Base-by-base conservation (phyloP, 2,329 filamentous ascomycete species). In the Ophiocordyceps sinensis region DNA sequence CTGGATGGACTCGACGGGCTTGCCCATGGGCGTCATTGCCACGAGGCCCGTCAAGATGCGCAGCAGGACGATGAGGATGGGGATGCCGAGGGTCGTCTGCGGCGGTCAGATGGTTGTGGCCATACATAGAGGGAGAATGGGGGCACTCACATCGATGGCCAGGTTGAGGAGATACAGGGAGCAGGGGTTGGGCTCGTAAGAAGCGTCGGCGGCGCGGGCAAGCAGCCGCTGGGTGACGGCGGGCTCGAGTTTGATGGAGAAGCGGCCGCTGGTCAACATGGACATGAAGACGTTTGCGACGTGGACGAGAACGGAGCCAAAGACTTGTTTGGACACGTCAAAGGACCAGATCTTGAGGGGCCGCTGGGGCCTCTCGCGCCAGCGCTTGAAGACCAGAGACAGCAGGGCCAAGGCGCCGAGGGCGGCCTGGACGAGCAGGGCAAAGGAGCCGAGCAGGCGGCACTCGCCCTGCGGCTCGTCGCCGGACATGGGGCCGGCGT, bases 271-370 rank as follows among this genome's bases (percentile, higher is more conserved):
- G 1, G 86, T 93, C 50, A 98, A 73, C 84, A 96, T 86, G 37
- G 86, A 93, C 82, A 98, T 94, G 60, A 94, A 77, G 41, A 98
- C 72, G 57, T 98, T 98, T 50, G 88, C 85, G 36, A 89, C 71
- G 63, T 98, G 91, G 29, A 95, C 78, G 59, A 98, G 71, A 37
- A 87, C 80, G 28, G 87, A 93, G 19, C 91, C 91, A 54, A 96
- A 84, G 41, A 98, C 86, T 67, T 98, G 91, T 68, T 98, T 98
- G 28, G 86, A 94, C 21, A 80, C 91, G 57, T 98, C 91, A 60
- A 96, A 98, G 60, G 85, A 88, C 89, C 91, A 98, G 49, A 98
- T 87, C 71, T 93, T 94, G 55, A 96, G 57, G 1, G 89, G 89
- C 42, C 91, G 75, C 59, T 95, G 89, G 2, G 91, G 89, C 43